Evolutionary conservation across 345 rosid genomes (phyloP).

Genomic region (Boechera stricta): DNA sequence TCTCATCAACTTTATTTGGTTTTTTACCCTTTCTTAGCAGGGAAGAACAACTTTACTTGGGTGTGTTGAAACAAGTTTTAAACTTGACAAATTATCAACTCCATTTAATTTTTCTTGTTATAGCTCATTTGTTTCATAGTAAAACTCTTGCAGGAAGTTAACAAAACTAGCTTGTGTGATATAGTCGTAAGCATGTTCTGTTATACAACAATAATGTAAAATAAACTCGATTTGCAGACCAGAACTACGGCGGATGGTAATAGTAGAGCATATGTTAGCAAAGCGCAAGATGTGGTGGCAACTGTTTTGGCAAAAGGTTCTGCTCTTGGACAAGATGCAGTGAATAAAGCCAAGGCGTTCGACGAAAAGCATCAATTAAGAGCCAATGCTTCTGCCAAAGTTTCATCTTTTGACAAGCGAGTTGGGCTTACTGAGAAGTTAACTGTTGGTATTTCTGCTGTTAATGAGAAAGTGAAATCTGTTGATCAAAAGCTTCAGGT

Average conservation of each 20-base stretch:
- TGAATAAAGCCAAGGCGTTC: slow-evolving; percentile 93
- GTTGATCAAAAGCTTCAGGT: slow-evolving; percentile 96
- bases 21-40: neutral
- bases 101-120: neutral
- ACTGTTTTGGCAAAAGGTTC: slow-evolving; percentile 86
- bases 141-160: neutral
- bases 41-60: neutral
- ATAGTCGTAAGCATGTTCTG: neutral
- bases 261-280: slow-evolving; percentile 74
- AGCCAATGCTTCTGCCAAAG: slow-evolving; percentile 94
- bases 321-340: slow-evolving; percentile 86
- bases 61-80: slow-evolving; percentile 3
- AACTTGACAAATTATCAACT: neutral
- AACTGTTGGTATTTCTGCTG: slow-evolving; percentile 80
- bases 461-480: slow-evolving; percentile 91
- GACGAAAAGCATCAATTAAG: slow-evolving; percentile 84
- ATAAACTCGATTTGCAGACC: slow-evolving; percentile 51
- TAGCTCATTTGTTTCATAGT: neutral
- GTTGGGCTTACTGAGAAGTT: slow-evolving; percentile 88
- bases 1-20: neutral
- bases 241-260: slow-evolving; percentile 53
- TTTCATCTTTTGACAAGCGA: slow-evolving; percentile 73
- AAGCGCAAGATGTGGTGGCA: slow-evolving; percentile 86
- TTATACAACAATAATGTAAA: neutral
- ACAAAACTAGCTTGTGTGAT: neutral